phyloP scores from a whole-genome alignment of 2,329 filamentous ascomycete species.

The Tolypocladium nubicola region DNA sequence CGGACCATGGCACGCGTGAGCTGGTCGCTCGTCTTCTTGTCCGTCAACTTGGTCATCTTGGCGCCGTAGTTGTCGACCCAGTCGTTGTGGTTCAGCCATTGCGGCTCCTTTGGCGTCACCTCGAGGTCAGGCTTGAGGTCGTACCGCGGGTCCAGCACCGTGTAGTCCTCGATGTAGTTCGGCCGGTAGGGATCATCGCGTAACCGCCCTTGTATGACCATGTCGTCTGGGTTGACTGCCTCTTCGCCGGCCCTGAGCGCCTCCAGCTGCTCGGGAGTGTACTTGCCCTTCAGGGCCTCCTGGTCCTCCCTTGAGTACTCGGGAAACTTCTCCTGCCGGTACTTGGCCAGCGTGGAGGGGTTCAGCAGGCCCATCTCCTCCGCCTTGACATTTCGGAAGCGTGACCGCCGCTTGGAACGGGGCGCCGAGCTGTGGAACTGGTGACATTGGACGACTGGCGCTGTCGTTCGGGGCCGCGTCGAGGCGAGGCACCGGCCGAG shows the following conservation, averaged over 20 bases:
- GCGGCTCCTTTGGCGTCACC: constrained; percentile 38
- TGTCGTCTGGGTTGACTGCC: constrained; percentile 62
- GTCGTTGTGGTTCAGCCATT: constrained; percentile 53
- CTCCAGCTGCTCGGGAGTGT: constrained; percentile 70
- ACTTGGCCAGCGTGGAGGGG: constrained; percentile 32
- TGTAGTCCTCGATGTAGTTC: constrained; percentile 75
- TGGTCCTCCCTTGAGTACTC: constrained; percentile 59
- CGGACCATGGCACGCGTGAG: constrained; percentile 29
- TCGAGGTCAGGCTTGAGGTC: constrained; percentile 52
- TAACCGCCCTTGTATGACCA: constrained; percentile 61
- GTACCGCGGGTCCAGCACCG: constrained; percentile 63
- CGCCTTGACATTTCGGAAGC: constrained; percentile 43
- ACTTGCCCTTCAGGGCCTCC: constrained; percentile 50
- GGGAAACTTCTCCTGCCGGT: constrained; percentile 39
- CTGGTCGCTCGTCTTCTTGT: constrained; percentile 31
- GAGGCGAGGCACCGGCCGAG: constrained; percentile 38
- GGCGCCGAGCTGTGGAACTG: constrained; percentile 42
- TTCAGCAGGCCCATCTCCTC: constrained; percentile 39
- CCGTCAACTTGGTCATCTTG: constrained; percentile 31
- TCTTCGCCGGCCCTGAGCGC: constrained; percentile 74
- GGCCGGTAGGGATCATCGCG: constrained; percentile 63
- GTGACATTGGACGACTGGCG: constrained; percentile 21
- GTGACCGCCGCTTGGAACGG: constrained; percentile 34
- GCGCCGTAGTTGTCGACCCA: constrained; percentile 43
- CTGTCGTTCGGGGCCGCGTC: constrained; percentile 12